phyloP scores from a whole-genome alignment of 805 yeast species.

The Cyberlindnera mrakii region DNA sequence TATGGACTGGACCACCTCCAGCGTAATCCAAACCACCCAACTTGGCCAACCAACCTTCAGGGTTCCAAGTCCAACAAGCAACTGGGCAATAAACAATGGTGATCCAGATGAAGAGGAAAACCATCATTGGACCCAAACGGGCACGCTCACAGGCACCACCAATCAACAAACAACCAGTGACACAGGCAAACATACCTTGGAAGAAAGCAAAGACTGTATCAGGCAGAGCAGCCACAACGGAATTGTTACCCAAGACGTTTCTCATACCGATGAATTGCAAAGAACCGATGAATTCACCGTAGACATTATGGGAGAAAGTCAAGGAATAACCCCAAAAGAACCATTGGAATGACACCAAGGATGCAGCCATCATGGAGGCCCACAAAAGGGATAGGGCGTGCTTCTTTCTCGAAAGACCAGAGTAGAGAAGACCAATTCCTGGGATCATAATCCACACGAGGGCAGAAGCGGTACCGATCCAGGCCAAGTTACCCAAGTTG shows the following conservation, averaged over 20 bases:
- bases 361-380: conserved; percentile 88
- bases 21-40: conserved; percentile 93
- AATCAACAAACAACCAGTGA: conserved; percentile 87
- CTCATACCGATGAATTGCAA: conserved; percentile 74
- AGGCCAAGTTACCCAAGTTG: conserved; percentile 74
- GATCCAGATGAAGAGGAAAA: conserved; percentile 88
- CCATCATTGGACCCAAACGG: conserved; percentile 92
- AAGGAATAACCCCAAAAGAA: conserved; percentile 97
- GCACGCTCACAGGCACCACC: conserved; percentile 99
- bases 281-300: conserved; percentile 69
- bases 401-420: conserved; percentile 90
- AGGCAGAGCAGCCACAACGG: conserved; percentile 65
- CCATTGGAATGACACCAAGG: conserved; percentile 89
- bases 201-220: conserved; percentile 84
- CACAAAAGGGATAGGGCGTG: conserved; percentile 92
- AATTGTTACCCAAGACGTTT: conserved; percentile 77
- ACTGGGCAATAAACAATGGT: conserved; percentile 93
- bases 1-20: conserved; percentile 98
- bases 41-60: conserved; percentile 78
- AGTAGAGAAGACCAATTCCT: conserved; percentile 88
- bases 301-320: conserved; percentile 65
- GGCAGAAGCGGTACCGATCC: conserved; percentile 73
- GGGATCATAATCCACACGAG: conserved; percentile 96
- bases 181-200: conserved; percentile 96
- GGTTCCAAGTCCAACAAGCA: conserved; percentile 98